Conservation (phyloP, 371 early-diverging fungal species). For the Mortierella sp. region DNA sequence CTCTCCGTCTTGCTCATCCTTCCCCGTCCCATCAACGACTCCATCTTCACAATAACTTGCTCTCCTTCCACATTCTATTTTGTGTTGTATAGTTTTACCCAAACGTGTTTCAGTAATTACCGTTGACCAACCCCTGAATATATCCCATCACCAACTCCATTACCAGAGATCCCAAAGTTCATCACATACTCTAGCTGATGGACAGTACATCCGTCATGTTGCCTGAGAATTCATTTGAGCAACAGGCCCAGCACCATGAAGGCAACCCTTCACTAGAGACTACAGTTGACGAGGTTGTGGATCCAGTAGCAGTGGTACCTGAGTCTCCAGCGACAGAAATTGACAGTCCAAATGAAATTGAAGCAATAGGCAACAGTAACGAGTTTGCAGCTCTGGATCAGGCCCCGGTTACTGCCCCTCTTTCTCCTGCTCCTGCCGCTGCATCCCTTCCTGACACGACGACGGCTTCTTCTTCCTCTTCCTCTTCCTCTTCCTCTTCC, state of each 20-base stretch:
- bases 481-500: not conserved
- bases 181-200: conserved; percentile 2
- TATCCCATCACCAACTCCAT: not conserved
- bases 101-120: conserved; percentile 8
- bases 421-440: not conserved
- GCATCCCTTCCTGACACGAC: conserved; percentile 5
- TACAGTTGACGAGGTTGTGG: not conserved
- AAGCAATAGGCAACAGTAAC: not conserved
- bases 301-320: not conserved
- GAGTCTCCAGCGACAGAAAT: not conserved
- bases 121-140: conserved; percentile 12
- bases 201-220: conserved; percentile 6
- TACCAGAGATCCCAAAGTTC: not conserved
- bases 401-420: not conserved
- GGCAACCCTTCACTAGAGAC: not conserved
- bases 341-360: not conserved
- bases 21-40: not conserved
- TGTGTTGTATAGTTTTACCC: not conserved
- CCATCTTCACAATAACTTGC: not conserved
- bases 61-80: conserved; percentile 11
- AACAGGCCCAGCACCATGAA: not conserved
- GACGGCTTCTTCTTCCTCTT: not conserved
- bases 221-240: conserved; percentile 7
- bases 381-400: not conserved
- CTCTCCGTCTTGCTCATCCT: conserved; percentile 8